Evolutionary conservation across 129 eudicot genomes (phyloP).

Genomic region (Flaveria brownii): DNA sequence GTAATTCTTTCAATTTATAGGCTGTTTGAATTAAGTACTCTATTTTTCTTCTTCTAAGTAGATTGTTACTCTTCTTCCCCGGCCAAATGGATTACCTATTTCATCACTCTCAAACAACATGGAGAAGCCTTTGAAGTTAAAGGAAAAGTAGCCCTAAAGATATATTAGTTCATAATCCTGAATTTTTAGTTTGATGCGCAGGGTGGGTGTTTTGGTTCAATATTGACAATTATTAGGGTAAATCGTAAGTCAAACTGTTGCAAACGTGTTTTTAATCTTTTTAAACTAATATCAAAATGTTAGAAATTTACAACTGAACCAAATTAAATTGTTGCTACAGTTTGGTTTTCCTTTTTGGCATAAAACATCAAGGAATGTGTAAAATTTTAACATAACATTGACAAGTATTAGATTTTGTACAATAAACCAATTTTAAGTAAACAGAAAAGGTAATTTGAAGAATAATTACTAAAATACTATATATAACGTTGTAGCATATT

Average conservation of each 20-base stretch:
- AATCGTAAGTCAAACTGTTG: not conserved
- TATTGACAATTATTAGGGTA: not conserved
- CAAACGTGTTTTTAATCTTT: not conserved
- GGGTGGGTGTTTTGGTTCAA: not conserved
- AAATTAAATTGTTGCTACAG: not conserved
- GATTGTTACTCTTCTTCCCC: not conserved
- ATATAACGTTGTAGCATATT: too few relatives aligned
- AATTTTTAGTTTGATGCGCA: not conserved
- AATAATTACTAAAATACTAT: too few relatives aligned
- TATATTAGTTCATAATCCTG: not conserved
- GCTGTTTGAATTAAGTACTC: not conserved
- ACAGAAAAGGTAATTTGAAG: too few relatives aligned
- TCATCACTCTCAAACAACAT: constrained; percentile 6
- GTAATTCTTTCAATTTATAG: not conserved
- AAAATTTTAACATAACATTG: too few relatives aligned
- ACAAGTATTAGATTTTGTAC: too few relatives aligned
- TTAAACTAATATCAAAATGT: not conserved
- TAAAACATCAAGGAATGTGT: not conserved
- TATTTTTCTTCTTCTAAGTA: not conserved
- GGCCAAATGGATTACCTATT: not conserved
- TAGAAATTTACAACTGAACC: not conserved
- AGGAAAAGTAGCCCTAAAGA: not conserved
- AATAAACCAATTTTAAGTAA: not conserved
- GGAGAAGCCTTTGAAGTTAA: constrained; percentile 7
- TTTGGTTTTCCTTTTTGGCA: not conserved